Evolutionary conservation across 75 land plant species (phyloP), one percentile per base, ranked within the genome.

Genomic region (Selaginella moellendorffii): DNA sequence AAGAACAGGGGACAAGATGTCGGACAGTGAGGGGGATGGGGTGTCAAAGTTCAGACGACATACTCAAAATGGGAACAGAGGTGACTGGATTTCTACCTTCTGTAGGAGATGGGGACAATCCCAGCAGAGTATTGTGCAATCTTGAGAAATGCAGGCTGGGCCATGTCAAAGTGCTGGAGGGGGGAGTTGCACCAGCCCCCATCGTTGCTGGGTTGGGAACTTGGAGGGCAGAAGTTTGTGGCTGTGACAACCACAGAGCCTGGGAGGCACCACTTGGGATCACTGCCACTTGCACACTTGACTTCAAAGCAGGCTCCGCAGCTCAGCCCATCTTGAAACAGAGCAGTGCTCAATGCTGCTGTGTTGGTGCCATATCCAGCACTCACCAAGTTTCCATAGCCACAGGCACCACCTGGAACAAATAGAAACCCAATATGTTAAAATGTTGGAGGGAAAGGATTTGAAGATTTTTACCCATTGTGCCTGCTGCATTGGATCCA

Each of bases 151-250:
- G 83, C 78, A 5, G 79, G 62, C 54, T 77, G 53, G 0, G 86
- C 69, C 81, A 85, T 65, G 64, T 83, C 82, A 63, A 88, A 88
- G 28, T 85, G 89, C 27, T 73, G 62, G 0, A 54, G 51, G 26
- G 89, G 89, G n/a, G 70, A 76, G 52, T 83, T 83, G 72, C 89
- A 88, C 86, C 86, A 83, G n/a, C 86, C 89, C 23, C 95, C 89
- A 31, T 76, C 72, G 72, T 36, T 36, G 46, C 46, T 61, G 19
- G 74, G 63, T 1, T 20, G 25, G n/a, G 54, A 0, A 25, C 63
- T 54, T 17, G 76, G 76, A 0, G 72, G 72, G 72, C 76, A 69
- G 63, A 69, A 59, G 63, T 69, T 69, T 0, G 72, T 74, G 0
- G 68, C 76, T 0, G 72, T 74, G 36, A 74, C 56, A 21, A 31